Evolutionary conservation across 2,329 filamentous ascomycete species (phyloP).

Genomic region (Ophiosphaerella herpotricha): DNA sequence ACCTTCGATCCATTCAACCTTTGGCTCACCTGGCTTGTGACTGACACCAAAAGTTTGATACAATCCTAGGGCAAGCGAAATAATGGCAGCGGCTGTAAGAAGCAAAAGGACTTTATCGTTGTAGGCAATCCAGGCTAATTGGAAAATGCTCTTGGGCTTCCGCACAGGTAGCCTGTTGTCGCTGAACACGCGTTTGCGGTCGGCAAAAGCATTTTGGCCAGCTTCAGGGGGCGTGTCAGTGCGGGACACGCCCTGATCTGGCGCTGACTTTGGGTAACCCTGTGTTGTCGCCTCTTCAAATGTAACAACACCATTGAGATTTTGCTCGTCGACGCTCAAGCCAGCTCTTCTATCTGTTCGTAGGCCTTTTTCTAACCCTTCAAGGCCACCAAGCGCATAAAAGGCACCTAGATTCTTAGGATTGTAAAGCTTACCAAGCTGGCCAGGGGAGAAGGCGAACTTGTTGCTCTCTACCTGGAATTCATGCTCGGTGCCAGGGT

Average conservation of each 20-base stretch:
- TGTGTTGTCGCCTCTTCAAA: conserved; percentile 66
- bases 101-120: conserved; percentile 73
- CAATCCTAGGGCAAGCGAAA: conserved; percentile 74
- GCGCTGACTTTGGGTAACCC: conserved; percentile 25
- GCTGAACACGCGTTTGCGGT: conserved; percentile 72
- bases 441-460: conserved; percentile 82
- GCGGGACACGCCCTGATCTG: conserved; percentile 10
- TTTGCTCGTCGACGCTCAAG: conserved; percentile 70
- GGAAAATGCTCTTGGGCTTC: conserved; percentile 70
- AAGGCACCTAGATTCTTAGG: conserved; percentile 79
- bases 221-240: conserved; percentile 30
- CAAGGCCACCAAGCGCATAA: conserved; percentile 73
- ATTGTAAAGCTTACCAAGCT: conserved; percentile 80
- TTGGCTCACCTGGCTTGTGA: conserved; percentile 57
- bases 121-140: conserved; percentile 79
- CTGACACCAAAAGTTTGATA: conserved; percentile 69
- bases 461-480: conserved; percentile 75
- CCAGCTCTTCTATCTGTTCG: conserved; percentile 68
- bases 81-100: conserved; percentile 64
- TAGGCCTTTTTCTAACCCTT: conserved; percentile 74
- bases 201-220: conserved; percentile 52
- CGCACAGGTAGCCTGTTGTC: conserved; percentile 72
- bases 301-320: conserved; percentile 65
- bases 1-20: conserved; percentile 81
- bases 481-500: conserved; percentile 72